These are phyloP conservation scores for Cardamine chenopodiifolia DNA, from an alignment of 345 rosid species.

Conservation along the genomic window DNA sequence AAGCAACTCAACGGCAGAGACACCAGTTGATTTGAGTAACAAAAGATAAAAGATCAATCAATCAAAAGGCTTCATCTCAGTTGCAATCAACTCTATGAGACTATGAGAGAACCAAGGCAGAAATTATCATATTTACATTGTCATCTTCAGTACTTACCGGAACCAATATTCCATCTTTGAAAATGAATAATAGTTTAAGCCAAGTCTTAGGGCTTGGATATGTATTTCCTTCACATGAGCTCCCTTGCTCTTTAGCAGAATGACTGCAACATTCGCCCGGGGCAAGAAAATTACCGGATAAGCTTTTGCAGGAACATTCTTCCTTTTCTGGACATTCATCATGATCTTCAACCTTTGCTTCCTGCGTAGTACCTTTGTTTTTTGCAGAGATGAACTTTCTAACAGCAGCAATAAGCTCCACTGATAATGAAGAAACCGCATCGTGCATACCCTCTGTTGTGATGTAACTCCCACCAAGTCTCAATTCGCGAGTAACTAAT, in stretches of 20 bases:
- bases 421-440: slow-evolving; percentile 67
- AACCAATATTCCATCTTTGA: slow-evolving; percentile 75
- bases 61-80: slow-evolving; percentile 60
- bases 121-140: slow-evolving; percentile 61
- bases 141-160: slow-evolving; percentile 49
- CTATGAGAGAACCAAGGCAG: slow-evolving; percentile 75
- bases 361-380: slow-evolving; percentile 36
- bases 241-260: slow-evolving; percentile 35
- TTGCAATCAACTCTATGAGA: slow-evolving; percentile 58
- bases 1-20: slow-evolving; percentile 14
- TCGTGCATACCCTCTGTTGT: slow-evolving; percentile 71
- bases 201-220: slow-evolving; percentile 37
- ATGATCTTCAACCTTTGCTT: slow-evolving; percentile 40
- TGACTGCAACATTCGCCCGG: slow-evolving; percentile 67
- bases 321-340: slow-evolving; percentile 36
- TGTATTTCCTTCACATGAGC: slow-evolving; percentile 33
- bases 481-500: slow-evolving; percentile 52
- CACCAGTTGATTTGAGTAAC: slow-evolving; percentile 22
- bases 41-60: slow-evolving; percentile 10
- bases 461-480: slow-evolving; percentile 44
- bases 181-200: slow-evolving; percentile 50
- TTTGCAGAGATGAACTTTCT: slow-evolving; percentile 49
- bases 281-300: slow-evolving; percentile 37
- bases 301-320: slow-evolving; percentile 52
- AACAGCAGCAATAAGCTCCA: slow-evolving; percentile 62